Evolutionary conservation across 441 rosid genomes (phyloP).

Genomic region (Macaranga tanarius): DNA sequence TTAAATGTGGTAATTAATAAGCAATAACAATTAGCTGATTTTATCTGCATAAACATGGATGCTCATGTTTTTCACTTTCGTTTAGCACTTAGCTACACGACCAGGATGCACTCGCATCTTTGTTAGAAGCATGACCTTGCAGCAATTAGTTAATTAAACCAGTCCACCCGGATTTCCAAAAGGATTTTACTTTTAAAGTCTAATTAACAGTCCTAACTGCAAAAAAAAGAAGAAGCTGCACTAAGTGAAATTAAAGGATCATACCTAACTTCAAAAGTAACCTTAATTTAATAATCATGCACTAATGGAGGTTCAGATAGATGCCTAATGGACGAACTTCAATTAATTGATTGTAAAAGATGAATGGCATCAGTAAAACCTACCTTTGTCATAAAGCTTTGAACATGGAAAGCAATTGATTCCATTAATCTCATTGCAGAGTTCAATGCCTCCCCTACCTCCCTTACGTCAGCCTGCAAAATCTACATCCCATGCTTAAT

Average conservation of each 20-base stretch:
- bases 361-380: not conserved
- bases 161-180: no score
- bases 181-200: no score
- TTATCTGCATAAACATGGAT: not conserved
- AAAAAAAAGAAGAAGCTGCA: not conserved
- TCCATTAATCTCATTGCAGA: slow-evolving; percentile 60
- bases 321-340: not conserved
- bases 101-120: no score
- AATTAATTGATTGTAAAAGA: not conserved
- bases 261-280: not conserved
- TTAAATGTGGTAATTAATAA: not conserved
- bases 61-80: not conserved
- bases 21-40: not conserved
- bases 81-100: not conserved
- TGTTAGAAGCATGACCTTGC: no score
- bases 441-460: slow-evolving; percentile 54
- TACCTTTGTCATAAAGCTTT: slow-evolving; percentile 62
- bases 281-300: not conserved
- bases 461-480: slow-evolving; percentile 53
- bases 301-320: no score
- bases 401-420: slow-evolving; percentile 37
- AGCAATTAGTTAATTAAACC: no score
- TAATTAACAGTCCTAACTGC: no score
- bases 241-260: no score
- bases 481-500: not conserved